Evolutionary conservation across 768 basidiomycete species (phyloP).

Genomic region (Tulasnella sp.): DNA sequence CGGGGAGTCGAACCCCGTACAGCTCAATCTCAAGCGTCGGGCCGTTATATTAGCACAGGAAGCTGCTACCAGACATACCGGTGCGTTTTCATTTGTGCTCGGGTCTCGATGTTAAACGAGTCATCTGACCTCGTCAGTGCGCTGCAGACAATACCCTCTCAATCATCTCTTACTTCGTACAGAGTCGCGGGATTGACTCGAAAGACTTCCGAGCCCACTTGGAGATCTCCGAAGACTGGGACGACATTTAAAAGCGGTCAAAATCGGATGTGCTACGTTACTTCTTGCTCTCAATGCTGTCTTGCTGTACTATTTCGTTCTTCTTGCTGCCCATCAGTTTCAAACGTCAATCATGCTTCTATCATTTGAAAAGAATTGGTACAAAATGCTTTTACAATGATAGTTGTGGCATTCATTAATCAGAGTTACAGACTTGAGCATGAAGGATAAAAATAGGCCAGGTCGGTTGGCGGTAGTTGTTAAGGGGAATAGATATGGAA

Average conservation of each 20-base stretch:
- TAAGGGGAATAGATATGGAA: background rate
- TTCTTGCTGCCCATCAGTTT: too few species aligned
- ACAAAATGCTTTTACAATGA: too few species aligned
- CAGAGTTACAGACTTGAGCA: too few species aligned
- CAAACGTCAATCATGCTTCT: too few species aligned
- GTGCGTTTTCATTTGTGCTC: constrained; percentile 31
- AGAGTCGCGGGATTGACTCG: constrained; percentile 29
- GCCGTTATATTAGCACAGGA: constrained; percentile 70
- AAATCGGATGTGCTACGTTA: too few species aligned
- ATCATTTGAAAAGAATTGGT: too few species aligned
- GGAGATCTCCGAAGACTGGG: constrained; percentile 61
- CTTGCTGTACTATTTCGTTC: too few species aligned
- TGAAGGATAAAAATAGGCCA: too few species aligned
- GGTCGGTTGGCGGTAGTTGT: background rate
- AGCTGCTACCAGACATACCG: constrained; percentile 80
- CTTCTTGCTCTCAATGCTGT: too few species aligned
- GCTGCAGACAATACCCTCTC: constrained; percentile 18
- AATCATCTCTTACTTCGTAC: constrained; percentile 12
- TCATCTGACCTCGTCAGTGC: background rate
- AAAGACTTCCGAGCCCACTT: constrained; percentile 58
- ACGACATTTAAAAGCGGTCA: constrained; percentile 50
- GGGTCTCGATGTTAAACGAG: background rate
- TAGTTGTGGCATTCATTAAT: too few species aligned
- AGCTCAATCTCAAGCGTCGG: constrained; percentile 63
- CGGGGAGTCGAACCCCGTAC: constrained; percentile 73